These are phyloP conservation scores for Malbranchea cinnamomea DNA, from an alignment of 2,329 filamentous ascomycete genomes.

Conservation along the genomic window DNA sequence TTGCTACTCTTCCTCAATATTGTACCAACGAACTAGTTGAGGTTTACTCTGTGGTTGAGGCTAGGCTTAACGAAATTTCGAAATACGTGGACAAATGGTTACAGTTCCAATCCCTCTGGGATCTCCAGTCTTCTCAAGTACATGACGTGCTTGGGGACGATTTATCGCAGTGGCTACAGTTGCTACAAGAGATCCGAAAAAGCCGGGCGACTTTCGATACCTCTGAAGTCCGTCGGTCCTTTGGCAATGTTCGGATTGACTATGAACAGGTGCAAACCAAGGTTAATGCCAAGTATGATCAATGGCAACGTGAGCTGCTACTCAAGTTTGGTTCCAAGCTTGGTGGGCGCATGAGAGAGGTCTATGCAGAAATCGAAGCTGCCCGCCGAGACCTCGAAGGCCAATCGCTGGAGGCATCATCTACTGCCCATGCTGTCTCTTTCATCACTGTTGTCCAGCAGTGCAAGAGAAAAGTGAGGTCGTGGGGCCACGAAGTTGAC, in stretches of 20 bases:
- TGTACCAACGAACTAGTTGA: conserved; percentile 66
- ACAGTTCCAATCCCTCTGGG: conserved; percentile 96
- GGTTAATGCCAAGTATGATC: conserved; percentile 97
- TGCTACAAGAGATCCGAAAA: conserved; percentile 94
- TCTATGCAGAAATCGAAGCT: conserved; percentile 82
- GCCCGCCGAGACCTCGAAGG: conserved; percentile 80
- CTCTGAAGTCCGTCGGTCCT: conserved; percentile 79
- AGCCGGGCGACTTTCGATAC: conserved; percentile 94
- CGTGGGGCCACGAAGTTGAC: conserved; percentile 92
- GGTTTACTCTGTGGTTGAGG: conserved; percentile 72
- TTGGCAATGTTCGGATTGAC: conserved; percentile 88
- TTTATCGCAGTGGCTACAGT: conserved; percentile 79
- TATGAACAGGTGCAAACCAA: conserved; percentile 98
- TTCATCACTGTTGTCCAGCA: conserved; percentile 98
- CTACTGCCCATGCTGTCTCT: conserved; percentile 89
- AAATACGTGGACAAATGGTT: conserved; percentile 95
- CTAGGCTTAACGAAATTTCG: conserved; percentile 64
- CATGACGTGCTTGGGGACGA: conserved; percentile 86
- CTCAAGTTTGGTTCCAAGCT: conserved; percentile 84
- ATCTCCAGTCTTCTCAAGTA: conserved; percentile 88
- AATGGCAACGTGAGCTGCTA: conserved; percentile 97
- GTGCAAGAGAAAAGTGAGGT: conserved; percentile 82
- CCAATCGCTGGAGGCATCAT: conserved; percentile 83
- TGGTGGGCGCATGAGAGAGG: conserved; percentile 78
- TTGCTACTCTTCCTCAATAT: conserved; percentile 68